Evolutionary conservation across 805 yeast species (phyloP), one percentile per base, ranked within the genome.

Genomic region (Metschnikowia borealis): DNA sequence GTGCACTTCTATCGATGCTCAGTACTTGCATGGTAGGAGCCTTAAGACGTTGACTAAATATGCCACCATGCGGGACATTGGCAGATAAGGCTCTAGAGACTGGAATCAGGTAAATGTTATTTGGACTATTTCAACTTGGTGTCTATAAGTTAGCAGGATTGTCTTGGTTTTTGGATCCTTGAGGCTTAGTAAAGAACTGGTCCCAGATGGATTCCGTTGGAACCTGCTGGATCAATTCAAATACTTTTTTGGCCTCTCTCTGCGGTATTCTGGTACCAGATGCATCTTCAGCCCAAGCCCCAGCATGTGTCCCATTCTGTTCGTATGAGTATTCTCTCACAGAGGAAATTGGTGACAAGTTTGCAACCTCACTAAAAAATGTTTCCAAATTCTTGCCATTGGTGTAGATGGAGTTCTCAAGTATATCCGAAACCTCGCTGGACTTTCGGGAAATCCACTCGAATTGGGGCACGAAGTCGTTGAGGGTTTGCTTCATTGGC

Each of bases 161-260:
- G n/a, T 32, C 36, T 38, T 35, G 44, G 21, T 8, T n/a, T 15
- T 34, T 40, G 34, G 17, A 15, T 42, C 44, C 21, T 33, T 47
- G 38, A 49, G 44, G 39, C 43, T 35, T 50, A 5, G 78, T 67
- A 60, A 83, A 81, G 56, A 80, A 80, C 56, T 82, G 86, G 47
- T 82, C 88, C 87, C 89, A 84, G 33, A 84, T 82, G 23, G 82
- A 72, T 49, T 84, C 89, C 2, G 81, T 76, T 3, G 86, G 83
- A 43, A 83, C 78, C 61, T 80, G 85, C 58, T 76, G 79, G 53
- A 85, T 77, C 70, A 85, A 67, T 57, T 83, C 87, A 60, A 75
- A 81, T 18, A 83, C 76, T 46, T 73, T 69, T 53, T 75, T 77
- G 4, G 84, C 85, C 53, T 84, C 89, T 59, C 67, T 4, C 66